Conservation (phyloP, 768 basidiomycete species). For the Tephrocybe sp. region DNA sequence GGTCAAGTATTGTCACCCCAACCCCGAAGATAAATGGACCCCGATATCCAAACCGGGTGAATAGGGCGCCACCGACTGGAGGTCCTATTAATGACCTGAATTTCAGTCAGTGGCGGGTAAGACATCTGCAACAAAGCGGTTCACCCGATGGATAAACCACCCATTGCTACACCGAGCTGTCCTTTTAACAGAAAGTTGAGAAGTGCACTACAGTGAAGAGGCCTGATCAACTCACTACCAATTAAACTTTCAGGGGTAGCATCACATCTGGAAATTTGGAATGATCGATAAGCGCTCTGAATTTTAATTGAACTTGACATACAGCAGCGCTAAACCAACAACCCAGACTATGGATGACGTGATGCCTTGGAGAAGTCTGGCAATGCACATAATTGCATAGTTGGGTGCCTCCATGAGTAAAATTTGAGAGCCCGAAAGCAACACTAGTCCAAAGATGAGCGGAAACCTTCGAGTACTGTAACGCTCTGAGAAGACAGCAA, state of each 20-base stretch:
- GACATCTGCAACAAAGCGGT: background rate
- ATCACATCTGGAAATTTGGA: conserved; percentile 50
- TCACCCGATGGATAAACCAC: conserved; percentile 56
- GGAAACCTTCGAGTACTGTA: conserved; percentile 47
- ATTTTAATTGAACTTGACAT: conserved; percentile 7
- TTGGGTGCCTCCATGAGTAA: conserved; percentile 64
- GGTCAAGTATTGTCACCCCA: conserved; percentile 45
- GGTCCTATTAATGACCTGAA: conserved; percentile 54
- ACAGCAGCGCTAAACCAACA: conserved; percentile 62
- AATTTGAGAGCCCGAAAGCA: conserved; percentile 54
- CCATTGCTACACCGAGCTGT: conserved; percentile 63
- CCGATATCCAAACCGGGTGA: conserved; percentile 54
- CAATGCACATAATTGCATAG: conserved; percentile 56
- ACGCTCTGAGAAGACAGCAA: conserved; percentile 55
- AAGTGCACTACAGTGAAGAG: background rate
- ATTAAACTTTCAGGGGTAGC: conserved; percentile 46
- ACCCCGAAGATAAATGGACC: conserved; percentile 61
- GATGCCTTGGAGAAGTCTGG: conserved; percentile 59
- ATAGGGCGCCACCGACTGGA: conserved; percentile 57
- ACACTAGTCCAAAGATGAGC: conserved; percentile 48
- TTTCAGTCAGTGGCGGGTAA: conserved; percentile 2
- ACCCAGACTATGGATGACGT: conserved; percentile 65
- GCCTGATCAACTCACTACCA: conserved; percentile 41
- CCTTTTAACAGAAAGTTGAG: conserved; percentile 26
- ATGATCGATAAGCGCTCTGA: background rate